These are phyloP conservation scores for Castanea crenata DNA, from an alignment of 306 rosid genomes.

Conservation along the genomic window DNA sequence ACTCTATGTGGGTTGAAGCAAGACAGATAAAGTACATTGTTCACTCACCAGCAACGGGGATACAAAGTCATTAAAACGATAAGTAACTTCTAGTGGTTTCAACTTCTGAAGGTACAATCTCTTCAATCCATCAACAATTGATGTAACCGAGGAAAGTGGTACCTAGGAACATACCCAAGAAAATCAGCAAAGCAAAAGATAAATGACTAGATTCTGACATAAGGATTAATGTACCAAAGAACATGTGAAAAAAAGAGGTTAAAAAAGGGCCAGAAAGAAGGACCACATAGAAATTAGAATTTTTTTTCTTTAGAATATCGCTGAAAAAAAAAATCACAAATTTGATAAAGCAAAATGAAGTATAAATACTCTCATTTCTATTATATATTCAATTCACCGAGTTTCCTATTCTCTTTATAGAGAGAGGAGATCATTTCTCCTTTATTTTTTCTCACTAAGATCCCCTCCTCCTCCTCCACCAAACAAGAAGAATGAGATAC, in stretches of 20 bases:
- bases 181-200: slow-evolving; percentile 3
- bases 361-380: neutral
- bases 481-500: neutral
- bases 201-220: neutral
- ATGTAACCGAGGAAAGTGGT: slow-evolving; percentile 77
- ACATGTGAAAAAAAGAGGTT: neutral
- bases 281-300: neutral
- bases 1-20: neutral
- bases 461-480: neutral
- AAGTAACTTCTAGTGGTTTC: slow-evolving; percentile 86
- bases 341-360: neutral
- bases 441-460: neutral
- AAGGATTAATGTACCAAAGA: neutral
- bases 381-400: neutral
- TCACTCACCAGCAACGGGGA: slow-evolving; percentile 74
- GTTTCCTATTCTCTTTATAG: neutral
- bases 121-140: slow-evolving; percentile 84
- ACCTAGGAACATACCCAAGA: slow-evolving; percentile 37
- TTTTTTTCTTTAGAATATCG: neutral
- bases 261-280: neutral
- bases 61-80: slow-evolving; percentile 75
- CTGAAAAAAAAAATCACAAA: neutral
- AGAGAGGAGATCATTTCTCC: too few relatives aligned
- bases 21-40: neutral
- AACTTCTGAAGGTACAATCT: slow-evolving; percentile 82